A percentile compares a stretch with the other conserved stretches of the same genome.
Evolutionary conservation across 2,329 filamentous ascomycete species (phyloP).

Genomic region (Arthrinium puccinioides): DNA sequence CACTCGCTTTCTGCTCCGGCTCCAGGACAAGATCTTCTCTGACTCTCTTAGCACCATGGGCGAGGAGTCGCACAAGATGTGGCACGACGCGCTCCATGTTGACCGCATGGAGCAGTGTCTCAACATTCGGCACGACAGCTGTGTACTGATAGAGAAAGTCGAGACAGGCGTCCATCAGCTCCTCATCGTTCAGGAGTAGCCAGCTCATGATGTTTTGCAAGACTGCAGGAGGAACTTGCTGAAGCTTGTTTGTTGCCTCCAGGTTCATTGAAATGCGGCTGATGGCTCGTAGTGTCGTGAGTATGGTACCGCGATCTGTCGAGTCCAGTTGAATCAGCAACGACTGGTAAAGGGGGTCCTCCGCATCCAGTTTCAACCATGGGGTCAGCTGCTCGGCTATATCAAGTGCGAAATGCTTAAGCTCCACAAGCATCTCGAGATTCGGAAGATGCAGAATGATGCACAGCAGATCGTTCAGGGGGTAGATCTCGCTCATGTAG

Average conservation of each 20-base stretch:
- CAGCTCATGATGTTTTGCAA: constrained; percentile 65
- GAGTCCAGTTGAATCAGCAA: constrained; percentile 59
- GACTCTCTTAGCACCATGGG: constrained; percentile 61
- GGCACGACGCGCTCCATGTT: constrained; percentile 62
- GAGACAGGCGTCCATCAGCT: constrained; percentile 77
- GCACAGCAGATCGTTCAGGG: constrained; percentile 75
- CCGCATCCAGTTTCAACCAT: constrained; percentile 62
- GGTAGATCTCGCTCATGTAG: constrained; percentile 67
- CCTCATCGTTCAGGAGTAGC: constrained; percentile 80
- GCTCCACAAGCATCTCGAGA: constrained; percentile 65
- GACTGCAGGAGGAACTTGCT: constrained; percentile 57
- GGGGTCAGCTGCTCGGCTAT: constrained; percentile 87
- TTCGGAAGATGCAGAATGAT: constrained; percentile 73
- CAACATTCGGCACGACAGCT: constrained; percentile 75
- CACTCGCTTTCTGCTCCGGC: constrained; percentile 48
- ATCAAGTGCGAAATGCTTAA: constrained; percentile 87
- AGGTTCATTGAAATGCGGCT: constrained; percentile 84
- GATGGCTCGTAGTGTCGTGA: constrained; percentile 74
- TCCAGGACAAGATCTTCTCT: constrained; percentile 52
- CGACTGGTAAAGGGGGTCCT: constrained; percentile 73
- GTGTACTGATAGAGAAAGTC: constrained; percentile 97
- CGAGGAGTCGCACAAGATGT: constrained; percentile 72
- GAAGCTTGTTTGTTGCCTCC: constrained; percentile 69
- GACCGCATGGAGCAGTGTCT: constrained; percentile 56
- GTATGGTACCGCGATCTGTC: constrained; percentile 72